phyloP scores from a whole-genome alignment of 495 filamentous ascomycete species.

The Lasiosphaeria hispida region DNA sequence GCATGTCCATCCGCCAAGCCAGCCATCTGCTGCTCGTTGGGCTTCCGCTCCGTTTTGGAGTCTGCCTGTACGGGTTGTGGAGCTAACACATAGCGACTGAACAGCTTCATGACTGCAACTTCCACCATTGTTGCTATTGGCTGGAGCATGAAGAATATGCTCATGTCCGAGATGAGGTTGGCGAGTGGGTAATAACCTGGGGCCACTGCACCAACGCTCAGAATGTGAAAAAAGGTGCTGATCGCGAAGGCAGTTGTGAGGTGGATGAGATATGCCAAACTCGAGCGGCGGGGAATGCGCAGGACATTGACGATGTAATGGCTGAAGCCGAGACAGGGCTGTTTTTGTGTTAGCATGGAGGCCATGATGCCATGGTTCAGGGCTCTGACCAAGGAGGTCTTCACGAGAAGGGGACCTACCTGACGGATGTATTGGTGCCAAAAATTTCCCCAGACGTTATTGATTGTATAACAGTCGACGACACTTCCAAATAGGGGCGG shows the following conservation, averaged over 20 bases:
- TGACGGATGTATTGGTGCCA: constrained; percentile 42
- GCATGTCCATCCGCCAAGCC: background rate
- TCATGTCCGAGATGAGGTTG: constrained; percentile 17
- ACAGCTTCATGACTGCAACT: constrained; percentile 1
- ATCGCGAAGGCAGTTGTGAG: constrained; percentile 35
- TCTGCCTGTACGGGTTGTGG: background rate
- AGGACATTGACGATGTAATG: constrained; percentile 31
- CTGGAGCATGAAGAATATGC: constrained; percentile 36
- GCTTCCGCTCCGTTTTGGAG: background rate
- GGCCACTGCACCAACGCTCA: constrained; percentile 23
- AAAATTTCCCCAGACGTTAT: constrained; percentile 32
- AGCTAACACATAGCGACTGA: background rate
- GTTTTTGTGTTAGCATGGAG: background rate
- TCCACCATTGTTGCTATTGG: constrained; percentile 35
- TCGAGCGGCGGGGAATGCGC: constrained; percentile 26
- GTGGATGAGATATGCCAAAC: constrained; percentile 34
- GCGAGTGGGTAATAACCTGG: constrained; percentile 21
- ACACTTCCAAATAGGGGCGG: constrained; percentile 35
- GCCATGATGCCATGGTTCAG: background rate
- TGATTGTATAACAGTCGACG: constrained; percentile 30
- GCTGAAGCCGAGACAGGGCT: constrained; percentile 24
- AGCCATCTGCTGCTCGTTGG: background rate
- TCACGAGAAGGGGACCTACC: constrained; percentile 23
- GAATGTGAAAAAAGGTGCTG: constrained; percentile 33
- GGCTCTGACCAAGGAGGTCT: constrained; percentile 1